Percentiles rank a stretch among this genome's conserved stretches.
Evolutionary conservation across 306 rosid species (phyloP).

Genomic region (Canavalia gladiata): DNA sequence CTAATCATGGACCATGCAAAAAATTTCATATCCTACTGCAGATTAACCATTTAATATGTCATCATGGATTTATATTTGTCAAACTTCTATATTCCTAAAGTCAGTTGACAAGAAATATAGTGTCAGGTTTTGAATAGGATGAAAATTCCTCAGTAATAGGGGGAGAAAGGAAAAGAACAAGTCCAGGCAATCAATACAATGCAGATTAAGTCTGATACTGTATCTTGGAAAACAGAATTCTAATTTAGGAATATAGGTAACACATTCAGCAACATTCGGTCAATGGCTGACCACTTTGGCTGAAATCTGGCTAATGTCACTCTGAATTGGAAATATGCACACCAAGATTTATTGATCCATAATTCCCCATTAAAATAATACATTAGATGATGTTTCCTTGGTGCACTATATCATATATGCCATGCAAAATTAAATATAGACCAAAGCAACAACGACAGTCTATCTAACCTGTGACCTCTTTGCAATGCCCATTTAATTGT

Average conservation of each 20-base stretch:
- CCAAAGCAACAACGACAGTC: conserved; percentile 60
- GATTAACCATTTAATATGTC: conserved; percentile 15
- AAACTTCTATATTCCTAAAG: conserved; percentile 4
- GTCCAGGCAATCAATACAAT: conserved; percentile 15
- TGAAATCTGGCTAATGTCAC: conserved; percentile 3
- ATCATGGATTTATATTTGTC: conserved; percentile 17
- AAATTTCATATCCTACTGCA: conserved; percentile 26
- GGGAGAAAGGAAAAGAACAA: conserved; percentile 24
- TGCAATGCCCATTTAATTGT: conserved; percentile 85
- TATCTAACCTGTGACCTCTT: conserved; percentile 97
- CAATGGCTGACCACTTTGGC: conserved; percentile 7
- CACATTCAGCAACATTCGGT: conserved; percentile 20
- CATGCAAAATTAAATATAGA: conserved; percentile 50
- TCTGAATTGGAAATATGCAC: conserved; percentile 34
- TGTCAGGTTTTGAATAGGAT: conserved; percentile 19
- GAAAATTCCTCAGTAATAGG: conserved; percentile 26
- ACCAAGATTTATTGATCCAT: conserved; percentile 22
- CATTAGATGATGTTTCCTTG: conserved; percentile 23
- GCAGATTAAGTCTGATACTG: conserved; percentile 12
- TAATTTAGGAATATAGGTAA: conserved; percentile 13
- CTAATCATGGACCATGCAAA: neutral
- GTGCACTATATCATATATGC: conserved; percentile 26
- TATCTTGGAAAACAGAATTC: conserved; percentile 9
- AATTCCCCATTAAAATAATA: conserved; percentile 7
- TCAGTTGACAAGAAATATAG: conserved; percentile 15